Conservation (phyloP, 2,329 filamentous ascomycete genomes). For the Talaromyces sp. region DNA sequence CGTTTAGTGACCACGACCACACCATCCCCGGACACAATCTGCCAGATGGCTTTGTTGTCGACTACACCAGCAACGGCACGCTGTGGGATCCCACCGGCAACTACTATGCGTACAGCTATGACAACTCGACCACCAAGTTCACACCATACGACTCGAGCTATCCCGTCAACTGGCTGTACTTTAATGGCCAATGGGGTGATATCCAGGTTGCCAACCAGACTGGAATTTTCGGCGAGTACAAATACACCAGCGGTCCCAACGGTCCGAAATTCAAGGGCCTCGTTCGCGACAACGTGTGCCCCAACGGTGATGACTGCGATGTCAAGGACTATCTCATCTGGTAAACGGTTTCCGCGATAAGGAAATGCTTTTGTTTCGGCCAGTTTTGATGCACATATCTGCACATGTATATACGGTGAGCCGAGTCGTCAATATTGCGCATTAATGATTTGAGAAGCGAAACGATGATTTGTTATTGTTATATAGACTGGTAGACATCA, state of each 20-base stretch:
- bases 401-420: neutral
- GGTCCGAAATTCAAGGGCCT: conserved; percentile 58
- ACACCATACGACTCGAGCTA: conserved; percentile 40
- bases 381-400: neutral
- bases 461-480: neutral
- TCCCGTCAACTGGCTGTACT: conserved; percentile 54
- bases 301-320: conserved; percentile 19
- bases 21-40: conserved; percentile 58
- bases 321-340: conserved; percentile 4
- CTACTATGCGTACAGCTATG: conserved; percentile 54
- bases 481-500: neutral
- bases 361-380: neutral
- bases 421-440: neutral
- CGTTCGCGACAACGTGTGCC: conserved; percentile 52
- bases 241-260: conserved; percentile 55
- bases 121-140: conserved; percentile 37
- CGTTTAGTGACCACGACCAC: conserved; percentile 53
- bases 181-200: conserved; percentile 59
- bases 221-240: conserved; percentile 47
- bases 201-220: conserved; percentile 49
- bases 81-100: conserved; percentile 57
- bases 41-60: conserved; percentile 48
- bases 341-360: neutral
- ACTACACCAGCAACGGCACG: conserved; percentile 51
- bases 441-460: neutral